Evolutionary conservation across 164 flowering plant species (phyloP).

Genomic region (Tetracentron sinense): DNA sequence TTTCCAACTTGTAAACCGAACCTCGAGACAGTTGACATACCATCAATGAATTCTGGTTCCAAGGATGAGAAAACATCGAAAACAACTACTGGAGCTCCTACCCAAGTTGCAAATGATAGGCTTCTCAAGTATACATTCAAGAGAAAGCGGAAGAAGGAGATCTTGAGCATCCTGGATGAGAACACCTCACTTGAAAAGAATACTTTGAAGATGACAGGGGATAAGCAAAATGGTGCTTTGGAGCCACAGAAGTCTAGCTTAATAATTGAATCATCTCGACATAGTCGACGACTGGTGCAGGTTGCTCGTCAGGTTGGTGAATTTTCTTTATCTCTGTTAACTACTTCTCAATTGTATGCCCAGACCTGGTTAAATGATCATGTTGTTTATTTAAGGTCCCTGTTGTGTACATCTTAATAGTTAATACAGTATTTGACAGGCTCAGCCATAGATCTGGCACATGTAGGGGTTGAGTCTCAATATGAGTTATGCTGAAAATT

Average conservation of each 20-base stretch:
- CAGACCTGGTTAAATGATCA: no score
- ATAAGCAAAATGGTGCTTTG: conserved; percentile 22
- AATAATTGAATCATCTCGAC: conserved; percentile 54
- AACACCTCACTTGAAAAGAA: conserved; percentile 29
- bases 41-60: conserved; percentile 14
- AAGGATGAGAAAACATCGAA: conserved; percentile 26
- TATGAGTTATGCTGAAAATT: no score
- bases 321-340: background rate
- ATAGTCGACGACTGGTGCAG: conserved; percentile 57
- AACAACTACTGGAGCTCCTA: conserved; percentile 16
- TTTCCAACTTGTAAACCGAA: conserved; percentile 20
- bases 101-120: conserved; percentile 27
- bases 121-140: conserved; percentile 68
- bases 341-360: background rate
- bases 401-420: no score
- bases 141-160: conserved; percentile 76
- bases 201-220: conserved; percentile 28
- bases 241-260: conserved; percentile 35
- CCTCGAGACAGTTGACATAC: conserved; percentile 18
- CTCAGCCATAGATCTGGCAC: no score
- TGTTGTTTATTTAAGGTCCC: no score
- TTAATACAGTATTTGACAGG: no score
- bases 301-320: conserved; percentile 90
- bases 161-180: conserved; percentile 37
- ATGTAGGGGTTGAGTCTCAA: no score